Percentiles rank a stretch among this genome's conserved stretches.
These are phyloP conservation scores for Alternaria ventricosa DNA, from an alignment of 2,329 filamentous ascomycete species.

Conservation along the genomic window DNA sequence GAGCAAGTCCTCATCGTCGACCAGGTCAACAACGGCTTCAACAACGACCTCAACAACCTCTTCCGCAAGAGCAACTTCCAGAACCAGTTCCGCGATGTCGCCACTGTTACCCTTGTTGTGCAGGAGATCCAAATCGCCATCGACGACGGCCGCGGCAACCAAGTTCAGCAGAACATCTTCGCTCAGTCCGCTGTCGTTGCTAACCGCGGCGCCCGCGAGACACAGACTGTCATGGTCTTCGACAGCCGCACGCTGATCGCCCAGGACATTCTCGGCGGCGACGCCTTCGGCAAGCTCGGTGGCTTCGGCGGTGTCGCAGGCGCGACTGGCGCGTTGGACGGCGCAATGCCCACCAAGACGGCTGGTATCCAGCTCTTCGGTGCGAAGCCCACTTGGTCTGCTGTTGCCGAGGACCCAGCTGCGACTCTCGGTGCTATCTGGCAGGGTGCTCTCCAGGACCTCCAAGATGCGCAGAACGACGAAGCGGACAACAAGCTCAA, in stretches of 20 bases:
- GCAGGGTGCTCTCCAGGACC: constrained; percentile 34
- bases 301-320: constrained; percentile 21
- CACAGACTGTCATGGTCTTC: constrained; percentile 42
- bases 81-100: constrained; percentile 24
- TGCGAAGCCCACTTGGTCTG: constrained; percentile 34
- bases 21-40: constrained; percentile 38
- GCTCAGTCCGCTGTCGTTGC: constrained; percentile 37
- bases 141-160: constrained; percentile 32
- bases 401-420: constrained; percentile 37
- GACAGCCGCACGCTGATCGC: constrained; percentile 33
- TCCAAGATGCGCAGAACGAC: constrained; percentile 32
- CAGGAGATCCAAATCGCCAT: constrained; percentile 38
- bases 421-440: constrained; percentile 35
- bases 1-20: constrained; percentile 39
- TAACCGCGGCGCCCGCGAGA: constrained; percentile 32
- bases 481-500: constrained; percentile 32
- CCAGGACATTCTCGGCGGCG: constrained; percentile 31
- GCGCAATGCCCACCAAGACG: constrained; percentile 31
- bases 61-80: constrained; percentile 38
- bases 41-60: constrained; percentile 40
- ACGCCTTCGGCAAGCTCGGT: constrained; percentile 18
- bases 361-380: constrained; percentile 36
- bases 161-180: constrained; percentile 35
- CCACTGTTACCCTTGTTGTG: constrained; percentile 40
- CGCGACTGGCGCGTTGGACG: constrained; percentile 13